These are phyloP conservation scores for Daldinia sp. DNA, from an alignment of 2,329 filamentous ascomycete genomes.

Conservation along the genomic window DNA sequence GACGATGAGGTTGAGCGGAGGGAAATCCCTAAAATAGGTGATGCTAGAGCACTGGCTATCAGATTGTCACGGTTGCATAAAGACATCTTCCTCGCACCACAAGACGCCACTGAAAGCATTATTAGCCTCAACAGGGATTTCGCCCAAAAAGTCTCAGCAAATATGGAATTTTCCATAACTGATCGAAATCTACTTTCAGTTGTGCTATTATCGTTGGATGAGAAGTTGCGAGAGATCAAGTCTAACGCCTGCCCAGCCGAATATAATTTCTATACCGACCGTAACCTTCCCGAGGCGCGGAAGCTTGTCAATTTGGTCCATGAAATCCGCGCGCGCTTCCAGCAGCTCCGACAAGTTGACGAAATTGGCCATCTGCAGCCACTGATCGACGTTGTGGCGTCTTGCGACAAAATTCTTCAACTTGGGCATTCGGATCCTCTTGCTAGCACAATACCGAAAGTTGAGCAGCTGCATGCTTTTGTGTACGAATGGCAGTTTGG, in stretches of 20 bases:
- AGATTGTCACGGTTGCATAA: slow-evolving; percentile 68
- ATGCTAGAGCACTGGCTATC: slow-evolving; percentile 64
- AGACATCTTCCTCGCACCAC: slow-evolving; percentile 57
- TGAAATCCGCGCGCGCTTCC: slow-evolving; percentile 75
- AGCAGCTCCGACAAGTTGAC: slow-evolving; percentile 70
- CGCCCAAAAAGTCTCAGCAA: slow-evolving; percentile 50
- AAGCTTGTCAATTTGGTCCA: slow-evolving; percentile 75
- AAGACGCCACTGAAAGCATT: slow-evolving; percentile 54
- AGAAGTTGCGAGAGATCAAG: slow-evolving; percentile 62
- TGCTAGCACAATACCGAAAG: slow-evolving; percentile 82
- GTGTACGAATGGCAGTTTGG: slow-evolving; percentile 93
- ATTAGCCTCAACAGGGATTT: slow-evolving; percentile 54
- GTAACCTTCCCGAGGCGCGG: slow-evolving; percentile 78
- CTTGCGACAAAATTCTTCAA: slow-evolving; percentile 77
- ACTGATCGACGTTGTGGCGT: slow-evolving; percentile 77
- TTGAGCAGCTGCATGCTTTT: slow-evolving; percentile 85
- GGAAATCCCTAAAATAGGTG: slow-evolving; percentile 47
- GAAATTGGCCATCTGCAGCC: slow-evolving; percentile 77
- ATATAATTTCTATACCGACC: slow-evolving; percentile 91
- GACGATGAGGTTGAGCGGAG: slow-evolving; percentile 51
- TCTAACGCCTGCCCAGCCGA: slow-evolving; percentile 49
- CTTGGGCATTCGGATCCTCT: slow-evolving; percentile 84
- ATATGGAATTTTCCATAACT: slow-evolving; percentile 47
- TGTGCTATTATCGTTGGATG: slow-evolving; percentile 70
- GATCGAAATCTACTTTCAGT: slow-evolving; percentile 70